A percentile compares a stretch with the other conserved stretches of the same genome.
These are phyloP conservation scores for Vicia faba DNA, from an alignment of 306 rosid genomes.

Conservation along the genomic window DNA sequence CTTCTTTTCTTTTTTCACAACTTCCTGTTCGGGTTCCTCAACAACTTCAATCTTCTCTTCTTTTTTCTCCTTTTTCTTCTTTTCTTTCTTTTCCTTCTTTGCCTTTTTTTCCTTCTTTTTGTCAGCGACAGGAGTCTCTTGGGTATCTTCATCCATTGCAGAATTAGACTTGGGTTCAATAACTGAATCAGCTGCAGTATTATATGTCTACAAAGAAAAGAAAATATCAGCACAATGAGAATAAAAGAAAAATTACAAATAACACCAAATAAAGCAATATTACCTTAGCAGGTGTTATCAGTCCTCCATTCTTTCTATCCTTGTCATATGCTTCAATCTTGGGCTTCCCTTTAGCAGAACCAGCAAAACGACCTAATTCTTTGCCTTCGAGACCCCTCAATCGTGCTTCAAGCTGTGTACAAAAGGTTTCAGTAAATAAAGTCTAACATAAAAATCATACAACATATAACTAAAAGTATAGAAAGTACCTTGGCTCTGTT, in stretches of 20 bases:
- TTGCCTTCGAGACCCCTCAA: constrained; percentile 86
- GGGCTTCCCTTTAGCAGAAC: constrained; percentile 92
- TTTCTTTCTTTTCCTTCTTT: constrained; percentile 44
- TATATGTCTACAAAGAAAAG: constrained; percentile 65
- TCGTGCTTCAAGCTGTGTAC: constrained; percentile 71
- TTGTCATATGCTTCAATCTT: constrained; percentile 86
- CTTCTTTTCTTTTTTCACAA: constrained; percentile 49
- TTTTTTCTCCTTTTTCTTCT: constrained; percentile 45
- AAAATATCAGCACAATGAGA: background rate
- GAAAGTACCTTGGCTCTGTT: constrained; percentile 70
- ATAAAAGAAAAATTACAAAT: background rate
- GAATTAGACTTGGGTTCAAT: constrained; percentile 45
- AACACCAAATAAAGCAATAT: constrained; percentile 24
- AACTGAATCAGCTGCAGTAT: constrained; percentile 75
- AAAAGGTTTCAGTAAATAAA: constrained; percentile 14
- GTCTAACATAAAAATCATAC: background rate
- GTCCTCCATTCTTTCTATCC: constrained; percentile 83
- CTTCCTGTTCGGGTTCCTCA: constrained; percentile 40
- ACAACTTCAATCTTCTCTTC: constrained; percentile 29
- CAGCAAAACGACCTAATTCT: constrained; percentile 77
- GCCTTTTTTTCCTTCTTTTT: constrained; percentile 50
- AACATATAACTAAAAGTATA: background rate
- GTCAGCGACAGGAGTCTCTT: constrained; percentile 36
- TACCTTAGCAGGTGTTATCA: constrained; percentile 87
- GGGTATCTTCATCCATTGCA: constrained; percentile 48